phyloP scores from a whole-genome alignment of 805 yeast genomes.

The Saccharomycodes ludwigii region DNA sequence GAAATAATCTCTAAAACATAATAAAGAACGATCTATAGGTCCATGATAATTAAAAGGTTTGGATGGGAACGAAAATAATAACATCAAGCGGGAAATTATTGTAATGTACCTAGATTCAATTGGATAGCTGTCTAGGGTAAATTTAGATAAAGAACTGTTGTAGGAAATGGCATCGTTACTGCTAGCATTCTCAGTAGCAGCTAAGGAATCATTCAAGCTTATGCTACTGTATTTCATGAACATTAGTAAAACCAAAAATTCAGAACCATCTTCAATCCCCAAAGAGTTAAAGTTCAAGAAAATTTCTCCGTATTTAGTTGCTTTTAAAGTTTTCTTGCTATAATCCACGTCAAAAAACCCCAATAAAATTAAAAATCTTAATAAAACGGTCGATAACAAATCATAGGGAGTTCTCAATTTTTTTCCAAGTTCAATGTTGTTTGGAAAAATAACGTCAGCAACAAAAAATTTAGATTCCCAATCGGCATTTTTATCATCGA shows the following conservation, averaged over 20 bases:
- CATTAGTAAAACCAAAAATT: constrained; percentile 35
- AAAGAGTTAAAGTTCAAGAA: constrained; percentile 25
- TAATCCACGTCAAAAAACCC: constrained; percentile 33
- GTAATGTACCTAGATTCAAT: constrained; percentile 26
- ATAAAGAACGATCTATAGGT: constrained; percentile 54
- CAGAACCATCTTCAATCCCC: constrained; percentile 26
- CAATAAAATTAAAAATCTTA: constrained; percentile 40
- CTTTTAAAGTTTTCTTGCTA: constrained; percentile 13
- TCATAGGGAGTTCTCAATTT: constrained; percentile 36
- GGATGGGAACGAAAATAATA: constrained; percentile 35
- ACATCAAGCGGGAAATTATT: constrained; percentile 36
- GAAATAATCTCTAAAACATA: constrained; percentile 55
- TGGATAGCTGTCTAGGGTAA: constrained; percentile 29
- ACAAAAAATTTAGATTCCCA: constrained; percentile 23
- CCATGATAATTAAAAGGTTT: constrained; percentile 48
- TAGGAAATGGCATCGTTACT: constrained; percentile 9
- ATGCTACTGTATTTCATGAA: constrained; percentile 34
- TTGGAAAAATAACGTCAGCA: constrained; percentile 19
- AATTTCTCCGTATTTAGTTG: constrained; percentile 37
- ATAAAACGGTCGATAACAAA: constrained; percentile 40
- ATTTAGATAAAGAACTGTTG: constrained; percentile 21
- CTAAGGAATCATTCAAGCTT: constrained; percentile 18
- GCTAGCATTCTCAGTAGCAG: constrained; percentile 21
- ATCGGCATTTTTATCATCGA: constrained; percentile 19
- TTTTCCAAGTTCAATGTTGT: constrained; percentile 17